Evolutionary conservation across 2,329 filamentous ascomycete species (phyloP), one percentile per base, ranked within the genome.

Genomic region (Podosphaera xanthii): DNA sequence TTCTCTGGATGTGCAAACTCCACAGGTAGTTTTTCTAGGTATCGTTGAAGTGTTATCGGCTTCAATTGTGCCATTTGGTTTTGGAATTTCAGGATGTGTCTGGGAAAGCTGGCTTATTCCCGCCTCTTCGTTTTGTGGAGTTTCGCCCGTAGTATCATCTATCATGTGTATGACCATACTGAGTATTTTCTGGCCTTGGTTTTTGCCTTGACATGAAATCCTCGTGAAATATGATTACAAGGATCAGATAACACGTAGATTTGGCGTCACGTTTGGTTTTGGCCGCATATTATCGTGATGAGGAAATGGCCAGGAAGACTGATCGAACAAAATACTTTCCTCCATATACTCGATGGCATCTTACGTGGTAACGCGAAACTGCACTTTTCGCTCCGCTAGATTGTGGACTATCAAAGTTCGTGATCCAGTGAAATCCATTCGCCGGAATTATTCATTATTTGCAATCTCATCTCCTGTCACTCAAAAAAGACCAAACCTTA

Each of bases 1-100:
- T 30, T 74, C 71, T 3, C 73, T 73, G 40, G 68, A 65, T 35
- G 75, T 67, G 67, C 81, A 84, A 38, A 81, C 71, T 4, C 74
- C 74, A 64, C 81, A 83, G 53, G 80, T 70, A 61, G 33, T 5
- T 52, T 58, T 58, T 59, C 7, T 58, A 38, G 53, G 33, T 56
- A 38, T 34, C 6, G 53, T 4, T 7, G 33, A 9, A 36, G 30
- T 34, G 53, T 34, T 52, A 31, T 44, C 36, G 36, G 36, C 5
- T 5, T 40, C 36, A 40, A 6, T 40, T 40, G 36, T 10, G 10
- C 10, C 10, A 10, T 40, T 14, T 12, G 40, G n/a, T 14, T 44
- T 14, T 44, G n/a, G n/a, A 12, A 12, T 44, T 44, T 44, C 5
- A 12, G 40, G 3, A 3, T 7, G 40, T 12, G 10, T 6, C n/a